Conservation (phyloP, 139 green algal genomes). For the Picochlorum sp. region DNA sequence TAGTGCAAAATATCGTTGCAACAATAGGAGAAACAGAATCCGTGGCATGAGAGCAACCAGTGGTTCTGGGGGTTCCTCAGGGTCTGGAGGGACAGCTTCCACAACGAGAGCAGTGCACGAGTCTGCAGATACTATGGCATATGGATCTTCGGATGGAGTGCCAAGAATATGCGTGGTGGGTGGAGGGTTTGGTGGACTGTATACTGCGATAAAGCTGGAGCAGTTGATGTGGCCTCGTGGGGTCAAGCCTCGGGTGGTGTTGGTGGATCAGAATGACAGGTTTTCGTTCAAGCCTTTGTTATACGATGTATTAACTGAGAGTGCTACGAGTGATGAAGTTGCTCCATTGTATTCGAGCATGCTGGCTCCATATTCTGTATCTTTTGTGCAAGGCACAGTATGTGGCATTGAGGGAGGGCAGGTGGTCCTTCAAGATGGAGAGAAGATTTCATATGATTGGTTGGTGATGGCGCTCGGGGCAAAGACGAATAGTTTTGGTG, state of each 20-base stretch:
- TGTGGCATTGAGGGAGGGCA: constrained; percentile 32
- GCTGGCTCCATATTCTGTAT: constrained; percentile 70
- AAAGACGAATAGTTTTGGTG: constrained; percentile 44
- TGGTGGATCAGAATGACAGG: constrained; percentile 85
- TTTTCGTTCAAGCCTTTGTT: constrained; percentile 99
- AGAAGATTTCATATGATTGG: constrained; percentile 72
- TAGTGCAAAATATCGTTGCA: too few species aligned
- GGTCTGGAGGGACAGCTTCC: too few species aligned
- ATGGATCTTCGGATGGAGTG: neutral
- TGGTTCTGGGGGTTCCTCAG: too few species aligned
- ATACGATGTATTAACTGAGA: constrained; percentile 90
- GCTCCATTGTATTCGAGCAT: constrained; percentile 80
- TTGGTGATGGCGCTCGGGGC: constrained; percentile 81
- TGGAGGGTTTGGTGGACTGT: constrained; percentile 95
- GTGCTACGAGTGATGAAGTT: constrained; percentile 71
- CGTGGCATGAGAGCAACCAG: too few species aligned
- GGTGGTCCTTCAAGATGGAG: constrained; percentile 47
- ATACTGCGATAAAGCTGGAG: constrained; percentile 87
- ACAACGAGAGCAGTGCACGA: too few species aligned
- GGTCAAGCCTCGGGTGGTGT: constrained; percentile 71
- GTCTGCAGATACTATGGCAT: neutral
- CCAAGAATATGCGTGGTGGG: constrained; percentile 87
- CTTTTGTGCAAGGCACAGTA: constrained; percentile 71
- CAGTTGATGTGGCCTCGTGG: constrained; percentile 77
- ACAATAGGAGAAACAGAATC: too few species aligned